phyloP scores from a whole-genome alignment of 495 filamentous ascomycete species.

The Pseudoneurospora amorphoporcata region DNA sequence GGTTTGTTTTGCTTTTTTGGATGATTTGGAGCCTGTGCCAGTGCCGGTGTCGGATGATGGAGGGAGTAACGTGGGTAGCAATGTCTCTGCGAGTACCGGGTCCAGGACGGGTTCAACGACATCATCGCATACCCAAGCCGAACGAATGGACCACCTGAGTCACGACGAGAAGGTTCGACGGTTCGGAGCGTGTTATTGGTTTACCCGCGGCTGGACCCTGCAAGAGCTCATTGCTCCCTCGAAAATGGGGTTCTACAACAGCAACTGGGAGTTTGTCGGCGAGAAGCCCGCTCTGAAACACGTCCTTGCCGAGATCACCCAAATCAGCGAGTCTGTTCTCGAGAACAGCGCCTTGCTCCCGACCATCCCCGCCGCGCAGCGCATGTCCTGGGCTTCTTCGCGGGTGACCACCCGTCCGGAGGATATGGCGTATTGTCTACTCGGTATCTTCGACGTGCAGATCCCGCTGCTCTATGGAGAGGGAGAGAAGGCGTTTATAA shows the following conservation, averaged over 20 bases:
- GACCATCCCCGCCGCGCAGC: slow-evolving; percentile 9
- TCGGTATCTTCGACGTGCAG: slow-evolving; percentile 19
- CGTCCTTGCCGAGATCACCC: slow-evolving; percentile 5
- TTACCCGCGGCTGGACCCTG: slow-evolving; percentile 27
- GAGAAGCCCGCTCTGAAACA: slow-evolving; percentile 4
- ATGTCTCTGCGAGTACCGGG: neutral
- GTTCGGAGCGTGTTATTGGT: slow-evolving; percentile 19
- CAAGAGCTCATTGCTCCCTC: slow-evolving; percentile 32
- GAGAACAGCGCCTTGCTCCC: neutral
- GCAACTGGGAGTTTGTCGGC: slow-evolving; percentile 15
- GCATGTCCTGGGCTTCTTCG: slow-evolving; percentile 16
- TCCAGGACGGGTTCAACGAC: neutral
- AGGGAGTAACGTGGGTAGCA: neutral
- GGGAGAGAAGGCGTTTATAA: slow-evolving; percentile 9
- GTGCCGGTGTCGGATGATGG: neutral
- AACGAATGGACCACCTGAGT: neutral
- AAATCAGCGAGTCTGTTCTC: slow-evolving; percentile 3
- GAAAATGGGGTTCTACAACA: slow-evolving; percentile 21
- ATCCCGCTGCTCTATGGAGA: slow-evolving; percentile 14
- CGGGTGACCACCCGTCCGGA: slow-evolving; percentile 11
- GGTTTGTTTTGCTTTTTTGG: slow-evolving; percentile 28
- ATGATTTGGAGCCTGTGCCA: slow-evolving; percentile 6
- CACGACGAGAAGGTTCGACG: neutral
- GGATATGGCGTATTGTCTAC: slow-evolving; percentile 18
- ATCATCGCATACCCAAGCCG: neutral